Base-by-base conservation (phyloP, 257 asterid genomes). In the Solanum sitiens region DNA sequence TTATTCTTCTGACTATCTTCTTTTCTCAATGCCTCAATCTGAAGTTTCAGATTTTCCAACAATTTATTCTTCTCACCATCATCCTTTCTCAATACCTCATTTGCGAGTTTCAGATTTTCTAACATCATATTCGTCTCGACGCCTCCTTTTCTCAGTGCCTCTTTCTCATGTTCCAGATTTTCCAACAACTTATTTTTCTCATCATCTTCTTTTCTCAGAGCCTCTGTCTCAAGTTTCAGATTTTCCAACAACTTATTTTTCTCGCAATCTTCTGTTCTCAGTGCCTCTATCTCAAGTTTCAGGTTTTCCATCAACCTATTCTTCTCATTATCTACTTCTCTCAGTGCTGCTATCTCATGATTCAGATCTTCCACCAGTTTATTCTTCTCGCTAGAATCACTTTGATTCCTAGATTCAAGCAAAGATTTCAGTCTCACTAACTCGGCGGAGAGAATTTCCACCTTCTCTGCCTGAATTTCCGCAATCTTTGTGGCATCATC, bases 401-500 rank as follows among this genome's bases (percentile, higher is more conserved):
- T 89, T 86, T 95, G 93, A 23, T 83, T 85, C 90, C 90, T 93
- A 8, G 95, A 92, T 74, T 95, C 96, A 61, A 95, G 93, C 87
- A 90, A 86, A 82, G 96, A 93, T 88, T 95, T 94, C 86, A 96
- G 79, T 33, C 90, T 94, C 67, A 88, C 93, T 93, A 97, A 85
- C 91, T 96, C 99, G 2, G 96, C 93, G 18, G 99, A 94, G 32
- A 97, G 98, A 80, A 87, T 87, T 63, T 93, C 96, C 45, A 96
- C 97, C 84, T 93, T 94, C 84, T 90, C 95, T 0, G 96, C 95
- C 79, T 94, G 96, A 72, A 92, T 89, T 93, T 94, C 98, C 2
- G 99, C 99, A 86, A 93, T 91, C 74, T 93, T 93, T 32, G 98
- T 93, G 20, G 98, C 99, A 86, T 94, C 98, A 40, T 97, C 95